Conservation (phyloP, 225 moss, liverwort and hornwort species). For the Marchantia polymorpha region DNA sequence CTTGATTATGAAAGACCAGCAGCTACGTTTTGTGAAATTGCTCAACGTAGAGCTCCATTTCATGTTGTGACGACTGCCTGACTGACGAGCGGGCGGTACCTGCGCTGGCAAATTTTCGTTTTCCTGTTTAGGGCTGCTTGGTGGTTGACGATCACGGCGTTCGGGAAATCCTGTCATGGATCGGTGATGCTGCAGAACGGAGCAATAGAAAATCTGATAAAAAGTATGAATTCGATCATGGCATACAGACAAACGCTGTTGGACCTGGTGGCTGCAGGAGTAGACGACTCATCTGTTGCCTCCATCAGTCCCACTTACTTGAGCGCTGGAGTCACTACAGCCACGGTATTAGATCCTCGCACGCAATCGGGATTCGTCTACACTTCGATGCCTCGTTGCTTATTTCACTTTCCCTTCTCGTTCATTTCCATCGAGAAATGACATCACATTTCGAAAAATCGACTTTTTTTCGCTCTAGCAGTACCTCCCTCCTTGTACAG, state of each 20-base stretch:
- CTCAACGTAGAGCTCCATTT: too few relatives aligned
- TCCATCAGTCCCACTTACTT: slow-evolving; percentile 6
- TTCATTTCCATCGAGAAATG: too few relatives aligned
- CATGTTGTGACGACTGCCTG: too few relatives aligned
- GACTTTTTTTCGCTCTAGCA: too few relatives aligned
- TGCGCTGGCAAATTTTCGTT: not conserved
- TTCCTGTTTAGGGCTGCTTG: not conserved
- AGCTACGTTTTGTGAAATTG: too few relatives aligned
- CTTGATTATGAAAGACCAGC: too few relatives aligned
- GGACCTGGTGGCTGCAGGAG: not conserved
- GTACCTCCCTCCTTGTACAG: too few relatives aligned
- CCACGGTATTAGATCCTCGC: not conserved
- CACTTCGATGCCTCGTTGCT: too few relatives aligned
- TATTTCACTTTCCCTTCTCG: too few relatives aligned
- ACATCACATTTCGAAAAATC: too few relatives aligned
- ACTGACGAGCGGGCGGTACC: too few relatives aligned
- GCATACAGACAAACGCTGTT: slow-evolving; percentile 6
- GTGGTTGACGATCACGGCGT: slow-evolving; percentile 13
- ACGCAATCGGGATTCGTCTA: too few relatives aligned
- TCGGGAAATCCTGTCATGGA: not conserved
- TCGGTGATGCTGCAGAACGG: not conserved
- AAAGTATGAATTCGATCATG: slow-evolving; percentile 1
- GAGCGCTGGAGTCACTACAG: slow-evolving; percentile 1
- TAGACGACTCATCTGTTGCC: not conserved
- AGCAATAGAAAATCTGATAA: slow-evolving; percentile 8